These are phyloP conservation scores for Populus simonii DNA, from an alignment of 345 rosid species.

Conservation along the genomic window DNA sequence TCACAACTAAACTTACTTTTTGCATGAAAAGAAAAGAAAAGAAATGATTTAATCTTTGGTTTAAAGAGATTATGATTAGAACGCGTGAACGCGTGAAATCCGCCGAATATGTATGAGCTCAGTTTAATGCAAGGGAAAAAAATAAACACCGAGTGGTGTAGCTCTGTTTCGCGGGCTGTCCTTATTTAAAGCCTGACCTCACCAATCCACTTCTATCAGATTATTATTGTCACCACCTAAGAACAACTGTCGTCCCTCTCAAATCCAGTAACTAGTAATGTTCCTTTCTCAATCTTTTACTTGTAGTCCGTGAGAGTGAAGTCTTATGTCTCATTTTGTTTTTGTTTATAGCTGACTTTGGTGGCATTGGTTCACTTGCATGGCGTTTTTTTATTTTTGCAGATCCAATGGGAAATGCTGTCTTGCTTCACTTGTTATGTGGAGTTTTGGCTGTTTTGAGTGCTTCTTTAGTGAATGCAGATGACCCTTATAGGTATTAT, in stretches of 20 bases:
- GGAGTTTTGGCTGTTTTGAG: slow-evolving; percentile 43
- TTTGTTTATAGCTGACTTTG: background rate
- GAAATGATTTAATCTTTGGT: background rate
- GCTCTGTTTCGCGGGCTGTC: background rate
- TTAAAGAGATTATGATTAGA: background rate
- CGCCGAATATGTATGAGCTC: background rate
- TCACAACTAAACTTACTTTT: no score
- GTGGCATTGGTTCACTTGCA: background rate
- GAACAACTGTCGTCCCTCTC: background rate
- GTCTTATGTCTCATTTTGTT: background rate
- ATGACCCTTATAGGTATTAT: slow-evolving; percentile 71
- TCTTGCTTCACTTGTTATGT: slow-evolving; percentile 6
- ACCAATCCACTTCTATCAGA: background rate
- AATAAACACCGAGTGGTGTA: background rate
- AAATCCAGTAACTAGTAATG: background rate
- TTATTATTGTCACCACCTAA: background rate
- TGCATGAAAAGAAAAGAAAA: no score
- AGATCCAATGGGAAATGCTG: slow-evolving; percentile 20
- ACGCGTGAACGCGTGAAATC: slow-evolving; percentile 19
- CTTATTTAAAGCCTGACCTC: background rate
- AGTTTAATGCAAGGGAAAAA: background rate
- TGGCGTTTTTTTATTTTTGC: background rate
- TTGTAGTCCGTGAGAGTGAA: background rate
- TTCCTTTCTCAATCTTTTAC: background rate
- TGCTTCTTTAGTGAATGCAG: slow-evolving; percentile 52